A percentile compares a stretch with the other conserved stretches of the same genome.
phyloP scores from a whole-genome alignment of 2,329 filamentous ascomycete species.

The Rhynchosporium agropyri region DNA sequence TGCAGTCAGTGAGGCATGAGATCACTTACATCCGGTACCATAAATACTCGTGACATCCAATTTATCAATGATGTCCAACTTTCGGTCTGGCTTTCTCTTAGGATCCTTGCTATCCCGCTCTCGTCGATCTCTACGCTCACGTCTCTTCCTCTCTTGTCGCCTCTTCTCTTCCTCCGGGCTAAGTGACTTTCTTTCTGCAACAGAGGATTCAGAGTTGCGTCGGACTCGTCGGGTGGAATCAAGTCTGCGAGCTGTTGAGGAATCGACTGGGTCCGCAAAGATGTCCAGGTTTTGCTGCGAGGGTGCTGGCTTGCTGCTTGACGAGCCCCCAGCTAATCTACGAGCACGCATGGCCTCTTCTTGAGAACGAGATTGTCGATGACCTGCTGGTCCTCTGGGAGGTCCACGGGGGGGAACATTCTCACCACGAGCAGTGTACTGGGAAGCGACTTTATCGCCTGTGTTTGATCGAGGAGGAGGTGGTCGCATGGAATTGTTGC shows the following conservation, averaged over 20 bases:
- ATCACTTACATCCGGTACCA: conserved; percentile 78
- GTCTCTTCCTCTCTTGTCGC: conserved; percentile 56
- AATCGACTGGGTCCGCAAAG: conserved; percentile 43
- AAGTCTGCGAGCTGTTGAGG: conserved; percentile 43
- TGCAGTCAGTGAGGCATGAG: background rate
- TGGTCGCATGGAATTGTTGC: conserved; percentile 41
- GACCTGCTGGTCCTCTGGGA: conserved; percentile 42
- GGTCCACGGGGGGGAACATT: conserved; percentile 49
- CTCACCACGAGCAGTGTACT: conserved; percentile 44
- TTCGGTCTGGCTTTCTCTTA: conserved; percentile 42
- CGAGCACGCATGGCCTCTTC: conserved; percentile 64
- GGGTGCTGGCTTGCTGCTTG: conserved; percentile 38
- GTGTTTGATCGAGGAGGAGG: conserved; percentile 44
- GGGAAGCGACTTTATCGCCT: conserved; percentile 49
- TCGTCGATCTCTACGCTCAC: conserved; percentile 51
- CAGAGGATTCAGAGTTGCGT: conserved; percentile 79
- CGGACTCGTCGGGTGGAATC: conserved; percentile 55
- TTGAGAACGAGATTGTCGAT: conserved; percentile 66
- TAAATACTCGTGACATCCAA: conserved; percentile 96
- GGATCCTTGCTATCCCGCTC: conserved; percentile 47
- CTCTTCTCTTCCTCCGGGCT: conserved; percentile 61
- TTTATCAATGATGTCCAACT: conserved; percentile 91
- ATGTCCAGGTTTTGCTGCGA: conserved; percentile 39
- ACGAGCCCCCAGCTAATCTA: conserved; percentile 45
- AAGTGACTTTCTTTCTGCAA: conserved; percentile 61